These are phyloP conservation scores for Berberis vulgaris DNA, from an alignment of 164 flowering plant genomes.

Conservation along the genomic window DNA sequence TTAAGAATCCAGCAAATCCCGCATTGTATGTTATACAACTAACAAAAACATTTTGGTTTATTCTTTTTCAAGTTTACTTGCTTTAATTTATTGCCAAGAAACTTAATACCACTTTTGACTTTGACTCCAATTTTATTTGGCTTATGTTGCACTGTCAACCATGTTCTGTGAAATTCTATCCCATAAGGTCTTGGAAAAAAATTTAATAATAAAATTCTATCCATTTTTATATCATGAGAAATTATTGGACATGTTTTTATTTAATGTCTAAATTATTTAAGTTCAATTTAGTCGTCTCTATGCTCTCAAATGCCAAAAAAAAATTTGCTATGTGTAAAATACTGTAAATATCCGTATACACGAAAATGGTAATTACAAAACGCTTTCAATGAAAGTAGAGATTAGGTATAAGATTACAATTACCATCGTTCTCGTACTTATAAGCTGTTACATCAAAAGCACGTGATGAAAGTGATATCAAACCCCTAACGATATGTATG, in stretches of 20 bases:
- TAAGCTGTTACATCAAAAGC: no score
- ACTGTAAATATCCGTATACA: no score
- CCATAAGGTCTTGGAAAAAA: background rate
- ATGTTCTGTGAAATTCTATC: background rate
- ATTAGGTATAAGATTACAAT: no score
- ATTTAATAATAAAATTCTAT: background rate
- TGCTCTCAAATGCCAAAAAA: background rate
- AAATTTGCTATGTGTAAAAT: no score
- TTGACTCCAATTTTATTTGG: constrained; percentile 11
- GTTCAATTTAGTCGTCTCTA: background rate
- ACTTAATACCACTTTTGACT: constrained; percentile 12
- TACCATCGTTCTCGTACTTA: no score
- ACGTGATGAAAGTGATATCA: no score
- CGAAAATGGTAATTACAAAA: no score
- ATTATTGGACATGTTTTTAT: background rate
- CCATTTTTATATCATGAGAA: background rate
- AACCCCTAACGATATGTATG: no score
- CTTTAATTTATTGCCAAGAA: background rate
- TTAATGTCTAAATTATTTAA: no score
- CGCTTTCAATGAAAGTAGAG: no score
- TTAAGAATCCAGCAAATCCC: constrained; percentile 13
- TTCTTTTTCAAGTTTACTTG: background rate
- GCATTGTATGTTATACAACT: constrained; percentile 1
- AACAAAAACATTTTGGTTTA: background rate
- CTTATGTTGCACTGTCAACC: constrained; percentile 8